Percentiles rank a stretch among this genome's conserved stretches.
Conservation (phyloP, 306 rosid genomes). For the Quercus rubra region DNA sequence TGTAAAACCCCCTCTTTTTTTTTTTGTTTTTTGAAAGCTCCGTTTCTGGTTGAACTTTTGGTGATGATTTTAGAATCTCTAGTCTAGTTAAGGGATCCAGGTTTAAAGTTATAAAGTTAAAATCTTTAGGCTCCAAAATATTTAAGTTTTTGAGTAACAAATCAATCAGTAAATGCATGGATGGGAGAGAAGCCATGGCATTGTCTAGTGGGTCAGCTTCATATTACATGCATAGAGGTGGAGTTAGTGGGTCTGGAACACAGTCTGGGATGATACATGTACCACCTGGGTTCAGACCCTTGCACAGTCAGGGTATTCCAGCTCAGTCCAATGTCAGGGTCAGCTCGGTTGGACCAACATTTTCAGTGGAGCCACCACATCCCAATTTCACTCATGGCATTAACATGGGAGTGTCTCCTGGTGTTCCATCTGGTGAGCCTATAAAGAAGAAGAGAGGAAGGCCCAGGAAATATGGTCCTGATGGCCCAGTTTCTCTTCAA, state of each 20-base stretch:
- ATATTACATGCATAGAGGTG: slow-evolving; percentile 81
- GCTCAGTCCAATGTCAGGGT: slow-evolving; percentile 56
- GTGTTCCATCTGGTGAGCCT: slow-evolving; percentile 57
- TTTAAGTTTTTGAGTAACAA: slow-evolving; percentile 12
- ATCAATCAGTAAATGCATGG: slow-evolving; percentile 87
- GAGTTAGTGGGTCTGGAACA: slow-evolving; percentile 53
- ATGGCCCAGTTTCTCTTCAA: slow-evolving; percentile 68
- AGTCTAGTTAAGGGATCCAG: slow-evolving; percentile 10
- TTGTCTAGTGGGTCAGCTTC: slow-evolving; percentile 81
- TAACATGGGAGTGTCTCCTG: slow-evolving; percentile 46
- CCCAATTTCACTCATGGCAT: slow-evolving; percentile 50
- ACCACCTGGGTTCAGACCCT: slow-evolving; percentile 65
- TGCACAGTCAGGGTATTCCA: slow-evolving; percentile 51
- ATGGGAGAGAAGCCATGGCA: slow-evolving; percentile 96
- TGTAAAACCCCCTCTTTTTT: slow-evolving; percentile 11
- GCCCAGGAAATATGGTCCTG: slow-evolving; percentile 88
- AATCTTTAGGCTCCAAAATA: slow-evolving; percentile 16
- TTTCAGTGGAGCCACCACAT: slow-evolving; percentile 48
- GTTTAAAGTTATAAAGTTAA: slow-evolving; percentile 17
- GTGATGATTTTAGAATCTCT: slow-evolving; percentile 8
- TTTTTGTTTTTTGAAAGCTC: slow-evolving; percentile 1
- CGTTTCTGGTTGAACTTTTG: neutral
- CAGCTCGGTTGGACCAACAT: slow-evolving; percentile 54
- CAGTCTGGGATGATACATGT: slow-evolving; percentile 54
- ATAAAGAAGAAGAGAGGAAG: slow-evolving; percentile 91